Evolutionary conservation across 306 rosid genomes (phyloP).

Genomic region (Cucurbita pepo): DNA sequence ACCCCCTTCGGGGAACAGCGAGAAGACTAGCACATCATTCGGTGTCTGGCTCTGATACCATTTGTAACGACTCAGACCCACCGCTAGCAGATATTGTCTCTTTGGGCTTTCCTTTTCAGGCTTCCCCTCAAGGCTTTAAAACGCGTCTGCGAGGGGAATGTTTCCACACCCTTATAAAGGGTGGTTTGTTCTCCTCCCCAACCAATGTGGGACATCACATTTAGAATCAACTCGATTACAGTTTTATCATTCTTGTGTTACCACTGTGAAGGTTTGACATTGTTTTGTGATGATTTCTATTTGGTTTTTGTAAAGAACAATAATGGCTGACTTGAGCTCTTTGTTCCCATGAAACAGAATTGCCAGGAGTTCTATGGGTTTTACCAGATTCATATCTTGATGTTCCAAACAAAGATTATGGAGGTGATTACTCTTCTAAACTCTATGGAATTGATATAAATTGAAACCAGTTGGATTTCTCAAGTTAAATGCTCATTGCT

Average conservation of each 20-base stretch:
- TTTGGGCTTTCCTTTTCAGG: no score
- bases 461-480: neutral
- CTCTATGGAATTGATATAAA: neutral
- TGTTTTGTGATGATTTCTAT: neutral
- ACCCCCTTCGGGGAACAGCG: no score
- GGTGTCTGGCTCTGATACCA: no score
- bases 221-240: neutral
- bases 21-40: no score
- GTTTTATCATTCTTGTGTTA: neutral
- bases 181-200: no score
- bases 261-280: neutral
- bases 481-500: neutral
- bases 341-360: conserved; percentile 23
- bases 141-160: no score
- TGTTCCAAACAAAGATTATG: conserved; percentile 84
- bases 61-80: no score
- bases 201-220: neutral
- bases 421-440: conserved; percentile 34
- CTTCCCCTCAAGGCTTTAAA: no score
- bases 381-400: conserved; percentile 91
- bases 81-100: no score
- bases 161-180: no score
- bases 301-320: neutral
- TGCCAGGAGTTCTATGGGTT: conserved; percentile 82
- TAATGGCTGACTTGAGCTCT: neutral